These are phyloP conservation scores for Dioscorea dumetorum DNA, from an alignment of 106 monocot species.

Conservation along the genomic window DNA sequence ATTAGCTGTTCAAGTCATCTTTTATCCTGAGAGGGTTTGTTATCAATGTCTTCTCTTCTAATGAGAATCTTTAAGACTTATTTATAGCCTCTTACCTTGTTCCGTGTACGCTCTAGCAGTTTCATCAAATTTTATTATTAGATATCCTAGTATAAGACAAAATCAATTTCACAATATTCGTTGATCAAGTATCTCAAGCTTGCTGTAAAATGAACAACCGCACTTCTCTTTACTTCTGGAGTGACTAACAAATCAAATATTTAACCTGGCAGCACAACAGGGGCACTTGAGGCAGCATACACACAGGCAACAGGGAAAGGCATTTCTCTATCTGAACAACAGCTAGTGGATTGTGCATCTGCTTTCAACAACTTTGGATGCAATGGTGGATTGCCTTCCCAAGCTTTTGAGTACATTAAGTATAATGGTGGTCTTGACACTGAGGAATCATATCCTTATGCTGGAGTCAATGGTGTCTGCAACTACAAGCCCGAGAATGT, in stretches of 20 bases:
- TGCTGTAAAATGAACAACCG: not conserved
- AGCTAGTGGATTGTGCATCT: constrained; percentile 75
- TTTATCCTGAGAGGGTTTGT: too few relatives aligned
- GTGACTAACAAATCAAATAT: not conserved
- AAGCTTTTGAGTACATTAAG: constrained; percentile 83
- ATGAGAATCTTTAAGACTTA: too few relatives aligned
- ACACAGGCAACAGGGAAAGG: constrained; percentile 63
- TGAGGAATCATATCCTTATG: constrained; percentile 83
- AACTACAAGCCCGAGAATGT: constrained; percentile 39
- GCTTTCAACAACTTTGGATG: constrained; percentile 84
- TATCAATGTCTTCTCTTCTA: too few relatives aligned
- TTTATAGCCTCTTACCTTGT: too few relatives aligned
- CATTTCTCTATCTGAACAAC: constrained; percentile 78
- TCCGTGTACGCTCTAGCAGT: too few relatives aligned
- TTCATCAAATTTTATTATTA: too few relatives aligned
- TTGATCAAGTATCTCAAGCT: too few relatives aligned
- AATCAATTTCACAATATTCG: too few relatives aligned
- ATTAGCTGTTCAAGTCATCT: too few relatives aligned
- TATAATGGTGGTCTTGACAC: constrained; percentile 88
- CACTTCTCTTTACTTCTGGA: not conserved
- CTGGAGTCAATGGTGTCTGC: constrained; percentile 61
- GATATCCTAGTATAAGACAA: too few relatives aligned
- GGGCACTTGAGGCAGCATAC: constrained; percentile 85
- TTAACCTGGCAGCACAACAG: constrained; percentile 54
- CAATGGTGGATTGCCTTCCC: constrained; percentile 75